Percentiles rank a stretch among this genome's conserved stretches.
Conservation (phyloP, 306 rosid genomes). For the Vigna hirtella region DNA sequence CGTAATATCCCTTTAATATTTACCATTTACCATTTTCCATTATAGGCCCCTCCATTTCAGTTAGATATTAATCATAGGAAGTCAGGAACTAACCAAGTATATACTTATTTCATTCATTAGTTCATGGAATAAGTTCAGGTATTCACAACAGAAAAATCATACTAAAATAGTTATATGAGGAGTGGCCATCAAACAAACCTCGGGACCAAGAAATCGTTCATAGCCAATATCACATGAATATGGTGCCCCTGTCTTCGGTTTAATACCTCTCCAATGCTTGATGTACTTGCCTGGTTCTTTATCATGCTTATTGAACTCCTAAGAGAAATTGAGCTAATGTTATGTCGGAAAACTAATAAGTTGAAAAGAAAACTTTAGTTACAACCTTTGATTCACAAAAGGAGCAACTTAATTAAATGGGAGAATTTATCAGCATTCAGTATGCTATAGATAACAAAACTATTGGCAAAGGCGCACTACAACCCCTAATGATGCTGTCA, state of each 20-base stretch:
- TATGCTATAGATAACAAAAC: constrained; percentile 11
- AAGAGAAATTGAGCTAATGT: constrained; percentile 46
- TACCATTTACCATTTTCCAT: constrained; percentile 18
- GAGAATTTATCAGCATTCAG: constrained; percentile 21
- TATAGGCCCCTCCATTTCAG: neutral
- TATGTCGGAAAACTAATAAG: constrained; percentile 23
- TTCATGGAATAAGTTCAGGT: constrained; percentile 4
- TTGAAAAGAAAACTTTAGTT: constrained; percentile 25
- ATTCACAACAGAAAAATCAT: neutral
- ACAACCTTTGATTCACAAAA: constrained; percentile 12
- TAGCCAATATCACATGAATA: constrained; percentile 98
- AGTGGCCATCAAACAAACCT: constrained; percentile 62
- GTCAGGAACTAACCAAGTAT: neutral
- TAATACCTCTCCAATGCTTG: constrained; percentile 97
- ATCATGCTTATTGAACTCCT: constrained; percentile 97
- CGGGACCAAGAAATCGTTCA: constrained; percentile 99
- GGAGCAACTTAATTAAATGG: neutral
- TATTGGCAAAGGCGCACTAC: constrained; percentile 2
- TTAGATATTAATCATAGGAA: constrained; percentile 3
- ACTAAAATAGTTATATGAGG: constrained; percentile 7
- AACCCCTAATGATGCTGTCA: constrained; percentile 30
- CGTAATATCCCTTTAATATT: neutral
- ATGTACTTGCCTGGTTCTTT: constrained; percentile 92
- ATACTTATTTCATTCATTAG: constrained; percentile 3
- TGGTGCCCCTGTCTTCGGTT: constrained; percentile 98